Evolutionary conservation across 2,329 filamentous ascomycete species (phyloP).

Genomic region (Sporothrix schenckii): DNA sequence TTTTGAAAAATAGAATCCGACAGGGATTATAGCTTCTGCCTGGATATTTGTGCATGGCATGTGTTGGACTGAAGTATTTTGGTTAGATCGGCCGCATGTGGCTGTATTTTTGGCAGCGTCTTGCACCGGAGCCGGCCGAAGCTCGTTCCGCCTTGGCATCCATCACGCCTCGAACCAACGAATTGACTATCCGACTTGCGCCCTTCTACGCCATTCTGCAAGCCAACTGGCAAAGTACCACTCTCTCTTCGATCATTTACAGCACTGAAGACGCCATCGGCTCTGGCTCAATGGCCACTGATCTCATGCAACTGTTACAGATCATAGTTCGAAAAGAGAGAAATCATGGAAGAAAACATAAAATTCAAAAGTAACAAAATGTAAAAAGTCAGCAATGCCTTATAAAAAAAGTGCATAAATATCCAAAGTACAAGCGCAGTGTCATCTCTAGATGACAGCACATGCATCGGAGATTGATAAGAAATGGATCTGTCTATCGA

Average conservation of each 20-base stretch:
- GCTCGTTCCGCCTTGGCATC: neutral
- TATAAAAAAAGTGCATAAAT: no score
- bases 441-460: no score
- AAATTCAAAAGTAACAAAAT: no score
- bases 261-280: neutral
- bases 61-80: neutral
- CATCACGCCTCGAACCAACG: neutral
- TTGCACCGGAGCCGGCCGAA: conserved; percentile 21
- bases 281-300: no score
- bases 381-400: no score
- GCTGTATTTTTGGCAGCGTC: neutral
- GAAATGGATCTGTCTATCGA: neutral
- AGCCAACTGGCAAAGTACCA: no score
- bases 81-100: neutral
- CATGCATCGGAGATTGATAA: neutral
- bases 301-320: no score
- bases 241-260: neutral
- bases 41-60: conserved; percentile 11
- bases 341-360: no score
- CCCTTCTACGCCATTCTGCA: conserved; percentile 12
- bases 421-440: no score
- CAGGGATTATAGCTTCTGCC: neutral
- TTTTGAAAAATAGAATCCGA: conserved; percentile 1
- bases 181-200: neutral
- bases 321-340: no score